Base-by-base conservation (phyloP, 176 grass and related monocot genomes). In the Oryza glaberrima region DNA sequence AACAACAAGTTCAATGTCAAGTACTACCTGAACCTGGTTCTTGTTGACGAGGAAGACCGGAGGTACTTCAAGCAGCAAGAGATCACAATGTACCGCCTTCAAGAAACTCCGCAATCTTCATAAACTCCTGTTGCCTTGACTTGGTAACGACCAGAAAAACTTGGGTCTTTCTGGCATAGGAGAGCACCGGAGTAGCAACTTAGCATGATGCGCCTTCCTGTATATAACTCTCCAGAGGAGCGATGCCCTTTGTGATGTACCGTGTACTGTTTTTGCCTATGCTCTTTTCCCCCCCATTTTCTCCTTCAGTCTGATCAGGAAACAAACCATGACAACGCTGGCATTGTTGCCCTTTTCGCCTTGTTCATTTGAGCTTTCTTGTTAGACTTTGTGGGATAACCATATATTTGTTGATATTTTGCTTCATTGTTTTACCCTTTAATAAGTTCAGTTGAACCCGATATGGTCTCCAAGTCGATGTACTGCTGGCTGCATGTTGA, bases 31-130 rank as follows among this genome's bases (percentile, higher is more conserved):
- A 95, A 98, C 69, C 84, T 98, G 52, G 96, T 98, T n/a, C 91
- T 98, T 35, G 91, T 98, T 0, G 96, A 98, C 20, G 96, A 98
- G 84, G 96, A 98, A 83, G 96, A 98, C 48, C 84, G 93, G n/a
- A 92, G 93, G 66, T 98, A 98, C 70, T 98, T 98, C 79, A 98
- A 98, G 80, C 96, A 98, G 72, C 96, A 98, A 85, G 96, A 98
- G 56, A 95, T 98, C 36, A 95, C 90, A 0, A 85, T 98, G 72
- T 98, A 89, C 72, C 96, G 88, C 19, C 83, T 90, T 73, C 45
- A 67, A 7, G 88, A 90, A 78, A 78, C 73, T 26, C 56, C 67
- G 10, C 14, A 72, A 3, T 52, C 83, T 82, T 82, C 83, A 35
- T 90, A 82, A 73, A 19, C 44, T 77, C 19, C 0, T 12, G 5